Evolutionary conservation across 2,329 filamentous ascomycete genomes (phyloP).

Genomic region (Magnaporthiopsis poae): DNA sequence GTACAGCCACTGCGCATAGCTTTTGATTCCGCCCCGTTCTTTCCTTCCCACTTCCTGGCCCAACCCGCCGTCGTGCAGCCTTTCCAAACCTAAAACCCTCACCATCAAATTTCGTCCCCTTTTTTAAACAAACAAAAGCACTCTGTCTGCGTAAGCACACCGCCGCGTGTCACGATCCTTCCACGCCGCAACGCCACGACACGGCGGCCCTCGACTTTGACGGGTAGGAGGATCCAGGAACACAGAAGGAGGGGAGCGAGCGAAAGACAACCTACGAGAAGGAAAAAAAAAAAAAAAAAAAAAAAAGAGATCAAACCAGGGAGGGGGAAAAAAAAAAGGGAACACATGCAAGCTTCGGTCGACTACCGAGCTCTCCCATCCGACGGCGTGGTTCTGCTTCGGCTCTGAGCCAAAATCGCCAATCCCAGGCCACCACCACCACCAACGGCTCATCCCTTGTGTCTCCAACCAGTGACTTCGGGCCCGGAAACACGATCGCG

Average conservation of each 20-base stretch:
- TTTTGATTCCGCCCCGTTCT: background rate
- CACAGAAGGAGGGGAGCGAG: background rate
- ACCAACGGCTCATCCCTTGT: background rate
- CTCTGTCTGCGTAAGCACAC: conserved; percentile 1
- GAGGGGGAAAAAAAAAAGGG: background rate
- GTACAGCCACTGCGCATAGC: background rate
- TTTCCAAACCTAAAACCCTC: conserved; percentile 5
- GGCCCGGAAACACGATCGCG: background rate
- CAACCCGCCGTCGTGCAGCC: background rate
- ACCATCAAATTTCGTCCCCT: conserved; percentile 2
- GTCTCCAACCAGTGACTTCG: background rate
- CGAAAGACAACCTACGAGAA: too few species aligned
- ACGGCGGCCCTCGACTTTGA: background rate
- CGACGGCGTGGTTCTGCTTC: conserved; percentile 3
- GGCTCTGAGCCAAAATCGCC: conserved; percentile 3
- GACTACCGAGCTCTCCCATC: conserved; percentile 2
- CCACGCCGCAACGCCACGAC: conserved; percentile 1
- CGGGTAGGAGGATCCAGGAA: background rate
- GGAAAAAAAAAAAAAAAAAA: too few species aligned
- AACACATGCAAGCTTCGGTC: conserved; percentile 5
- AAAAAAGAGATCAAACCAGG: background rate
- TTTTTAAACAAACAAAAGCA: conserved; percentile 3
- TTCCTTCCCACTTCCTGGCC: background rate
- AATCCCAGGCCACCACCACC: background rate
- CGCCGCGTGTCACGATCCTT: conserved; percentile 4